Percentiles rank a stretch among this genome's conserved stretches.
Conservation (phyloP, 768 basidiomycete genomes). For the Rhodotorula toruloides region DNA sequence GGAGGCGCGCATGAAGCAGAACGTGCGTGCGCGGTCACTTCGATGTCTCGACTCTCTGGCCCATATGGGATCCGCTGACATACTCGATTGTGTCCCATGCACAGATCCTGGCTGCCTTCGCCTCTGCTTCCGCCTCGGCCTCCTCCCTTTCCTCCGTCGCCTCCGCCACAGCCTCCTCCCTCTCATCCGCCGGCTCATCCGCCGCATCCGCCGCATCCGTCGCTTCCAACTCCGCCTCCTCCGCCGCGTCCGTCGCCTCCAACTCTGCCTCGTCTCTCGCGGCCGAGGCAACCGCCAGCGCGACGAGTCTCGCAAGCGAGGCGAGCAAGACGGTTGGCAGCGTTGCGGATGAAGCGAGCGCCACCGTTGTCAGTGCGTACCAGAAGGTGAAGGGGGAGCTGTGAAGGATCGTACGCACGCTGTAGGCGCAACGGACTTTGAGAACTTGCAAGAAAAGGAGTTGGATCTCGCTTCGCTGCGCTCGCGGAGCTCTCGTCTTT, state of each 20-base stretch:
- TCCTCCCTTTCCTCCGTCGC: slow-evolving; percentile 1
- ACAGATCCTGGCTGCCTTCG: slow-evolving; percentile 29
- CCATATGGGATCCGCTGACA: not conserved
- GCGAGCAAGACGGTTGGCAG: slow-evolving; percentile 7
- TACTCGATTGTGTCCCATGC: too few species aligned
- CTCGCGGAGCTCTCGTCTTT: too few species aligned
- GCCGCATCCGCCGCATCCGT: not conserved
- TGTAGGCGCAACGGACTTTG: not conserved
- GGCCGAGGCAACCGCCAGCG: not conserved
- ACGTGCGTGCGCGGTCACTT: slow-evolving; percentile 52
- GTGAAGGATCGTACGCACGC: not conserved
- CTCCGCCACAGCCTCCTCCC: not conserved
- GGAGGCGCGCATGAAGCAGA: slow-evolving; percentile 86
- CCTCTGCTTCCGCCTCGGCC: not conserved
- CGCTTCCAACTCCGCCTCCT: not conserved
- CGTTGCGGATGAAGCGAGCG: not conserved
- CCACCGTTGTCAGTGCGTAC: not conserved
- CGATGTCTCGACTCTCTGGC: too few species aligned
- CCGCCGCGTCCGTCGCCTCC: not conserved
- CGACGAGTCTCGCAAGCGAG: not conserved
- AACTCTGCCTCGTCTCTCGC: not conserved
- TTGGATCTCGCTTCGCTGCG: too few species aligned
- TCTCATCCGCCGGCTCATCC: not conserved
- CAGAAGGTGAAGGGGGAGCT: slow-evolving; percentile 31
- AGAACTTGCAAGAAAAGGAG: not conserved